Evolutionary conservation across 164 flowering plant genomes (phyloP), one percentile per base, ranked within the genome.

Genomic region (Berberis thunbergii): DNA sequence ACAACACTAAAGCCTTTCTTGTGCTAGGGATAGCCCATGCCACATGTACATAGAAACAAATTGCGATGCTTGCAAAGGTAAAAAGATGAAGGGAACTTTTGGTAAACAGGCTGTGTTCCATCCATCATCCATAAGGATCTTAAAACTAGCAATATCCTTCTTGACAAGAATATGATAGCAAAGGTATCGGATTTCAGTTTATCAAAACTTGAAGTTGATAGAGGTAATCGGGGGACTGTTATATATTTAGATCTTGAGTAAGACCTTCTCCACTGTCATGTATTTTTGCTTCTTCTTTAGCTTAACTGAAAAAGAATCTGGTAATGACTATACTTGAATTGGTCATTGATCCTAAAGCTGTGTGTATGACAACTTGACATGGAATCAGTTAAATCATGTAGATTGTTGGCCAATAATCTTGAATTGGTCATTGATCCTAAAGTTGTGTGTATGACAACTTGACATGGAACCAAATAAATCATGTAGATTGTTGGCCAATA

Each of bases 61-160:
- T 95, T 72, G 99, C 99, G 99, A 95, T 84, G 79, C 99, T 70
- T 97, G 94, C 10, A 89, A 79, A 91, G 99, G 99, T 94, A 54
- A 53, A 57, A 38, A 10, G 2, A 41, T 4, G 45, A 7, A 42
- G 54, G 26, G 26, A 26, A 26, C 26, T 26, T 26, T 26, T 26
- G 26, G 26, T 26, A 95, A 63, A 91, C 97, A 6, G 99, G 99
- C 54, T 95, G 99, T 75, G 83, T 85, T 69, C 97, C 99, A 1
- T 69, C 91, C 13, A 79, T 95, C 68, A 91, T 95, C 62, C 99
- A 95, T 50, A 76, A 97, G 68, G 99, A 95, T 75, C 71, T 95
- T 63, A 95, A 91, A 79, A 91, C 83, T 73, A 95, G 97, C 78
- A 95, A 95, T 54, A 95, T 95, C 70, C 96, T 95, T 76, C 89